Evolutionary conservation across 441 rosid genomes (phyloP).

Genomic region (Euphorbia schlechtendalii): DNA sequence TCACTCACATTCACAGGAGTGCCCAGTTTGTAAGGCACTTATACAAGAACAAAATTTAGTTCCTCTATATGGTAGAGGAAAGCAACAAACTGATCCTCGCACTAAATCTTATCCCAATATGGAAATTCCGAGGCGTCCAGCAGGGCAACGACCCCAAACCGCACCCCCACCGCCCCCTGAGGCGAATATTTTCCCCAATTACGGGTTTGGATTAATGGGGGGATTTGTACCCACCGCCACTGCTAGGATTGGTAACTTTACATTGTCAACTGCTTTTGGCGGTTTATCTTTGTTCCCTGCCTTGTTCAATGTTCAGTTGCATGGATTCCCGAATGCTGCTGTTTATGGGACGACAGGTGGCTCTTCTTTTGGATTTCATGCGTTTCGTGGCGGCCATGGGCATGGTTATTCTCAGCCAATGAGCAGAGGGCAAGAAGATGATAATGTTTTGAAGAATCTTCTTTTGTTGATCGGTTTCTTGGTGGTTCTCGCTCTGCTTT

Average conservation of each 20-base stretch:
- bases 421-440: slow-evolving; percentile 37
- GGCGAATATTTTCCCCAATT: slow-evolving; percentile 36
- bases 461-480: slow-evolving; percentile 38
- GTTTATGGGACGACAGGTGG: slow-evolving; percentile 57
- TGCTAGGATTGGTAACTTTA: slow-evolving; percentile 58
- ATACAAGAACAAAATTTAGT: slow-evolving; percentile 76
- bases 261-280: slow-evolving; percentile 49
- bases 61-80: slow-evolving; percentile 89
- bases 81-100: slow-evolving; percentile 57
- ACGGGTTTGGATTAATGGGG: slow-evolving; percentile 55
- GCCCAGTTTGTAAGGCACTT: slow-evolving; percentile 85
- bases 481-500: slow-evolving; percentile 47
- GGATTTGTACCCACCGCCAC: slow-evolving; percentile 58
- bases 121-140: slow-evolving; percentile 53
- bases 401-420: slow-evolving; percentile 28
- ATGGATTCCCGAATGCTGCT: slow-evolving; percentile 56
- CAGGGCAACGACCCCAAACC: slow-evolving; percentile 74
- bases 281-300: slow-evolving; percentile 56
- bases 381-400: slow-evolving; percentile 44
- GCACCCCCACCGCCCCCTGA: slow-evolving; percentile 36
- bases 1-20: slow-evolving; percentile 76
- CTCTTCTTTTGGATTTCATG: slow-evolving; percentile 45
- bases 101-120: slow-evolving; percentile 53
- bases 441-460: slow-evolving; percentile 43
- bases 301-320: slow-evolving; percentile 55